A percentile compares a stretch with the other conserved stretches of the same genome.
Conservation (phyloP, 495 filamentous ascomycete genomes). For the Massariosphaeria phaeospora region DNA sequence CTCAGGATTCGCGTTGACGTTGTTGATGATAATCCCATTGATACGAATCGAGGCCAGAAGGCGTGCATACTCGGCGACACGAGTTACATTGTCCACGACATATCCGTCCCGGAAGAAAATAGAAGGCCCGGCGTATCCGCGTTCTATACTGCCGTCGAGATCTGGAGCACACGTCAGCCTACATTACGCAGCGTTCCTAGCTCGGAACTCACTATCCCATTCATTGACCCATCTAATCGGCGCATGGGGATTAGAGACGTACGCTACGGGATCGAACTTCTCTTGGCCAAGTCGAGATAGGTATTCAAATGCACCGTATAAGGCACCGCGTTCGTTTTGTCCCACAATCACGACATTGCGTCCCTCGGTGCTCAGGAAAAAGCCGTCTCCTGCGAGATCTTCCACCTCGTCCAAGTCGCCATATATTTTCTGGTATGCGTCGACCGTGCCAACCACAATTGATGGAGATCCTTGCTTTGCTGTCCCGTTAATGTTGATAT, state of each 20-base stretch:
- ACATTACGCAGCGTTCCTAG: too few species aligned
- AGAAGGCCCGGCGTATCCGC: slow-evolving; percentile 63
- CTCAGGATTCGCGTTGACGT: slow-evolving; percentile 63
- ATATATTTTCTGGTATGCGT: slow-evolving; percentile 46
- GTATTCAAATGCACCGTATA: slow-evolving; percentile 68
- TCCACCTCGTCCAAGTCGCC: slow-evolving; percentile 38
- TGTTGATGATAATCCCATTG: slow-evolving; percentile 66
- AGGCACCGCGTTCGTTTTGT: slow-evolving; percentile 60
- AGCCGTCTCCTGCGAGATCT: slow-evolving; percentile 57
- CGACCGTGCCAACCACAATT: slow-evolving; percentile 55
- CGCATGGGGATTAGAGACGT: slow-evolving; percentile 54
- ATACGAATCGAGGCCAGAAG: slow-evolving; percentile 62
- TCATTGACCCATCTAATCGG: slow-evolving; percentile 68
- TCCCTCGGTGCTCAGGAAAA: slow-evolving; percentile 51
- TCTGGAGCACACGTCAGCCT: too few species aligned
- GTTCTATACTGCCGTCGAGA: slow-evolving; percentile 63
- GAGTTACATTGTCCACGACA: slow-evolving; percentile 54
- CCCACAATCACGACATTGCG: slow-evolving; percentile 55
- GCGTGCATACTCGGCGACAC: slow-evolving; percentile 59
- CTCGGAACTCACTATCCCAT: too few species aligned
- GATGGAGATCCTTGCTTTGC: slow-evolving; percentile 37
- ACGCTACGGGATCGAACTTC: slow-evolving; percentile 52
- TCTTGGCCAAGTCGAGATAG: slow-evolving; percentile 59
- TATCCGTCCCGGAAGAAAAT: slow-evolving; percentile 61
- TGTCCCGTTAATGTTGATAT: slow-evolving; percentile 39